These are phyloP conservation scores for Sanghuangporus baumii DNA, from an alignment of 1,284 basidiomycete genomes.

Conservation along the genomic window DNA sequence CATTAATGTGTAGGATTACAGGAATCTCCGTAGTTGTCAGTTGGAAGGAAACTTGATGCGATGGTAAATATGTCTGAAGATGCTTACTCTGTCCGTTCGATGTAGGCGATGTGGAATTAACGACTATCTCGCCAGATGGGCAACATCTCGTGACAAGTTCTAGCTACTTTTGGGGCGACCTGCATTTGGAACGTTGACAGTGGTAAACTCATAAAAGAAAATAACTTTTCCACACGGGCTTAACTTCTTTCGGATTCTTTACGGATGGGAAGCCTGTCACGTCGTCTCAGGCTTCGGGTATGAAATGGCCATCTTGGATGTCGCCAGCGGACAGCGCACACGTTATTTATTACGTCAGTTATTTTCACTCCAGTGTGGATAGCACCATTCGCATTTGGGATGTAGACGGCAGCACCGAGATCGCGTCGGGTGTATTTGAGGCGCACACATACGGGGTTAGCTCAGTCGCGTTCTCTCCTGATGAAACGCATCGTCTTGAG, in stretches of 20 bases:
- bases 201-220: not conserved
- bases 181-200: not conserved
- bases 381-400: not conserved
- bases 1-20: not conserved
- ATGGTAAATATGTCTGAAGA: too few relatives aligned
- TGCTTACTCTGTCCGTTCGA: not conserved
- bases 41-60: not conserved
- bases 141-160: not conserved
- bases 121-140: conserved; percentile 28
- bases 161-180: not conserved
- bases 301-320: conserved; percentile 15
- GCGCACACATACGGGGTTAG: not conserved
- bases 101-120: conserved; percentile 90
- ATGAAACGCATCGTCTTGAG: not conserved
- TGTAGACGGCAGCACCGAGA: not conserved
- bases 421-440: not conserved
- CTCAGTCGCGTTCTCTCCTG: conserved; percentile 3
- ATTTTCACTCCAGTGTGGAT: not conserved
- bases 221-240: not conserved
- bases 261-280: not conserved
- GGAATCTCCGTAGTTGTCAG: not conserved
- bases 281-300: conserved; percentile 2
- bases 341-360: not conserved
- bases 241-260: not conserved
- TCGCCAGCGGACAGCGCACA: not conserved